Evolutionary conservation across 805 yeast species (phyloP), one percentile per base, ranked within the genome.

Genomic region (Candida golubevii): DNA sequence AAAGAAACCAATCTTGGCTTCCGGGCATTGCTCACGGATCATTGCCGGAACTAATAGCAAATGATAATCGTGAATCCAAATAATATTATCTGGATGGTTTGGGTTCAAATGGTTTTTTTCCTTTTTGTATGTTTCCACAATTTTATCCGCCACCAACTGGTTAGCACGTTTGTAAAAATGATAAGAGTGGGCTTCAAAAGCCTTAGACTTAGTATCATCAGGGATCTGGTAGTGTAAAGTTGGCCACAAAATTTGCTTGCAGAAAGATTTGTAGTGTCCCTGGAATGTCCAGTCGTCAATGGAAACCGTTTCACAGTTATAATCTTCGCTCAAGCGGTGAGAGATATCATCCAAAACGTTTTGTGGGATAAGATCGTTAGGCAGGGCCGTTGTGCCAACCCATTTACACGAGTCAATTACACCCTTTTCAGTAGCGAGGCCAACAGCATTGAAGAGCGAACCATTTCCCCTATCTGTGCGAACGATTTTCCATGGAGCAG

Each of bases 51-150:
- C 88, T 35, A 91, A 68, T 67, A 93, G 73, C 48, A 91, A 71
- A 65, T 93, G 98, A 61, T 91, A 91, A 64, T 91, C 99, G 62
- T 91, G 96, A 42, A 91, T 74, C 98, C 98, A 93, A 47, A 91
- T 75, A 34, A 80, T 71, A 60, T 91, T 96, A 35, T 66, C 66
- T 1, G 73, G 72, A 47, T 70, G 69, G 26, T 62, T 48, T 2
- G 73, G 72, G 33, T 62, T 65, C 31, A 44, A 45, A 35, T 85
- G 88, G 0, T 75, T 75, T 38, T 67, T 64, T 53, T 81, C 79
- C 14, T 49, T 45, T 30, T 53, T 45, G 63, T 91, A 90, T 1
- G 71, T 67, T 32, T 74, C 76, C 2, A 85, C 78, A 37, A 91
- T 74, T 51, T 77, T 78, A 44, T 89, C 86, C 0, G 98, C 97